Percentiles rank a stretch among this genome's conserved stretches.
phyloP scores from a whole-genome alignment of 1,139 yeast species.

The Meyerozyma athensensis region DNA sequence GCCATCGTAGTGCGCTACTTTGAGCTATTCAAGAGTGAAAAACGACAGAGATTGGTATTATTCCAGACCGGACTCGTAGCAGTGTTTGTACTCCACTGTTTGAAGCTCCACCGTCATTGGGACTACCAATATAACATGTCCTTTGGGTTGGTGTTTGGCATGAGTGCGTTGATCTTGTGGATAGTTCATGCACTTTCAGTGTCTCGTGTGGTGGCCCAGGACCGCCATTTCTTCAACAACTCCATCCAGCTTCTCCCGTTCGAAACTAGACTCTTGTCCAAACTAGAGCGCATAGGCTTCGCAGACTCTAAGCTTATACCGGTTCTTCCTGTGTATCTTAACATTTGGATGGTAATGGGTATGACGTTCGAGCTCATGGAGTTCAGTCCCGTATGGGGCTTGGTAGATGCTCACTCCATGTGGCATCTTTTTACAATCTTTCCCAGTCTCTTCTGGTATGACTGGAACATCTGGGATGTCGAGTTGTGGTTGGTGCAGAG shows the following conservation, averaged over 20 bases:
- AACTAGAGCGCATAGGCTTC: slow-evolving; percentile 23
- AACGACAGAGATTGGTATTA: slow-evolving; percentile 6
- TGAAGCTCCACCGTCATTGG: slow-evolving; percentile 29
- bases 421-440: slow-evolving; percentile 44
- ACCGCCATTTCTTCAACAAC: slow-evolving; percentile 27
- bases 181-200: slow-evolving; percentile 25
- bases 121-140: slow-evolving; percentile 36
- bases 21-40: slow-evolving; percentile 17
- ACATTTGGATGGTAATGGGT: slow-evolving; percentile 30
- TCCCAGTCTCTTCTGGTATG: slow-evolving; percentile 43
- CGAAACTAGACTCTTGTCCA: slow-evolving; percentile 34
- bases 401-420: slow-evolving; percentile 40
- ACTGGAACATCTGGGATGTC: slow-evolving; percentile 49
- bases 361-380: slow-evolving; percentile 38
- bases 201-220: slow-evolving; percentile 14
- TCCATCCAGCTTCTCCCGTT: slow-evolving; percentile 38
- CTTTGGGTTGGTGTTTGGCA: slow-evolving; percentile 33
- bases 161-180: slow-evolving; percentile 32
- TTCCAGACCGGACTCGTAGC: slow-evolving; percentile 15
- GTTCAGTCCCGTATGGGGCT: slow-evolving; percentile 28
- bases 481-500: slow-evolving; percentile 21
- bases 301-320: slow-evolving; percentile 30
- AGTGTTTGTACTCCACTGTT: slow-evolving; percentile 25
- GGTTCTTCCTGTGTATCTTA: slow-evolving; percentile 32
- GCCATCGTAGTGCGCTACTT: slow-evolving; percentile 32